Percentiles rank a stretch among this genome's conserved stretches.
Conservation (phyloP, 2,329 filamentous ascomycete species). For the Pseudogymnoascus sp. region DNA sequence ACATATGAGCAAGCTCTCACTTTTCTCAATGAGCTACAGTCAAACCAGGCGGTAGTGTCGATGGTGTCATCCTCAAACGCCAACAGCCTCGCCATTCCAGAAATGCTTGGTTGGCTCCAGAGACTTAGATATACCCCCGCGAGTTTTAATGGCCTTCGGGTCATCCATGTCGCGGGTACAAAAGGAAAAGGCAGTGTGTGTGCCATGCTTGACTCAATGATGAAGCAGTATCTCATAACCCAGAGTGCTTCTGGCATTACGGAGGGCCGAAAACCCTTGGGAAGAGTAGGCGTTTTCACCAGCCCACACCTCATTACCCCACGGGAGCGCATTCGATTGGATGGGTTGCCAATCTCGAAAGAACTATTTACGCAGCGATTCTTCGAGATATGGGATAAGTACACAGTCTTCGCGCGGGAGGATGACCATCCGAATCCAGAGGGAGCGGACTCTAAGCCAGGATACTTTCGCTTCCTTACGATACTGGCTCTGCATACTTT, state of each 20-base stretch:
- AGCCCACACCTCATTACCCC: slow-evolving; percentile 63
- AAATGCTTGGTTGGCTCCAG: slow-evolving; percentile 26
- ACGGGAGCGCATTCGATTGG: slow-evolving; percentile 59
- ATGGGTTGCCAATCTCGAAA: slow-evolving; percentile 50
- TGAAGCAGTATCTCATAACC: slow-evolving; percentile 39
- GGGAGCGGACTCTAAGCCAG: slow-evolving; percentile 55
- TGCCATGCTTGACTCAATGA: slow-evolving; percentile 57
- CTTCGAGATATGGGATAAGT: slow-evolving; percentile 60
- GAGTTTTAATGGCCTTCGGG: slow-evolving; percentile 54
- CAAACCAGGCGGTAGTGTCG: neutral
- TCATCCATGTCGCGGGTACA: slow-evolving; percentile 66
- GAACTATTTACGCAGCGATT: slow-evolving; percentile 57
- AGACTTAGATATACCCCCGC: slow-evolving; percentile 24
- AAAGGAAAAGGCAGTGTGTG: slow-evolving; percentile 71
- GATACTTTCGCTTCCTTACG: slow-evolving; percentile 88
- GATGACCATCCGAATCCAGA: slow-evolving; percentile 27
- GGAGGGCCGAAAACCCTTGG: slow-evolving; percentile 23
- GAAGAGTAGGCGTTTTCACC: slow-evolving; percentile 53
- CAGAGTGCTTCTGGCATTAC: neutral
- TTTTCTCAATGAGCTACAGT: neutral
- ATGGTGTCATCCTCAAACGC: neutral
- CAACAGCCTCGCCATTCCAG: slow-evolving; percentile 25
- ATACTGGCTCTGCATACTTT: slow-evolving; percentile 84
- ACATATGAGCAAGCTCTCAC: neutral
- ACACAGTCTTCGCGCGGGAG: slow-evolving; percentile 32